These are phyloP conservation scores for Stentor coeruleus DNA, from an alignment of 73 alveolate genomes.

Conservation along the genomic window DNA sequence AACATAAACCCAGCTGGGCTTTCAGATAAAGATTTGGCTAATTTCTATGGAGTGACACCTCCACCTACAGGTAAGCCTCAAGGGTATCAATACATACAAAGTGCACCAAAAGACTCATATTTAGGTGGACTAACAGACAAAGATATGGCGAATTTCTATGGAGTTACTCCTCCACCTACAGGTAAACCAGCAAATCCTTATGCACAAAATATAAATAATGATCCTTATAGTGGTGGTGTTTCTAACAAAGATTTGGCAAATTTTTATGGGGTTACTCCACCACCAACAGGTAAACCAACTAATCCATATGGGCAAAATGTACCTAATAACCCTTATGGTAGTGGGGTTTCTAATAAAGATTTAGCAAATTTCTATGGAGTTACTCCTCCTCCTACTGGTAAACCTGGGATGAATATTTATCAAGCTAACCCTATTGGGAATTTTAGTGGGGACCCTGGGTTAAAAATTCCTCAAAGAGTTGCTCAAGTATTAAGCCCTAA, in stretches of 20 bases:
- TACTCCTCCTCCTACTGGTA: constrained; percentile 24
- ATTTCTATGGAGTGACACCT: constrained; percentile 22
- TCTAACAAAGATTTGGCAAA: neutral
- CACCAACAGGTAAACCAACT: neutral
- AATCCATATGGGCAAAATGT: neutral
- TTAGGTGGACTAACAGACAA: neutral
- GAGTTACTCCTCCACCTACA: constrained; percentile 18
- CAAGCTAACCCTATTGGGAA: too few relatives aligned
- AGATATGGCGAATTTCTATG: constrained; percentile 24
- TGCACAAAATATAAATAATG: neutral
- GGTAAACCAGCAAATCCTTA: neutral
- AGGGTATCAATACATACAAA: neutral
- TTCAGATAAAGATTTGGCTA: neutral
- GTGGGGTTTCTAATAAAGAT: neutral
- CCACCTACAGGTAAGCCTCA: neutral
- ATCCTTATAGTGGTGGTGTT: too few relatives aligned
- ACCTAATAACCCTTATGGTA: neutral
- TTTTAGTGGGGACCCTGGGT: too few relatives aligned
- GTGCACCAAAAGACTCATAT: neutral
- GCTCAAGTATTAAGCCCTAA: too few relatives aligned
- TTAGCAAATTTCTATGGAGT: constrained; percentile 15
- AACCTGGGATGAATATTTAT: neutral
- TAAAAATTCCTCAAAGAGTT: too few relatives aligned
- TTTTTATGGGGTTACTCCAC: constrained; percentile 17
- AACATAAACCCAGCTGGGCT: neutral